Base-by-base conservation (phyloP, 768 basidiomycete species). In the Tricholoma terreum region DNA sequence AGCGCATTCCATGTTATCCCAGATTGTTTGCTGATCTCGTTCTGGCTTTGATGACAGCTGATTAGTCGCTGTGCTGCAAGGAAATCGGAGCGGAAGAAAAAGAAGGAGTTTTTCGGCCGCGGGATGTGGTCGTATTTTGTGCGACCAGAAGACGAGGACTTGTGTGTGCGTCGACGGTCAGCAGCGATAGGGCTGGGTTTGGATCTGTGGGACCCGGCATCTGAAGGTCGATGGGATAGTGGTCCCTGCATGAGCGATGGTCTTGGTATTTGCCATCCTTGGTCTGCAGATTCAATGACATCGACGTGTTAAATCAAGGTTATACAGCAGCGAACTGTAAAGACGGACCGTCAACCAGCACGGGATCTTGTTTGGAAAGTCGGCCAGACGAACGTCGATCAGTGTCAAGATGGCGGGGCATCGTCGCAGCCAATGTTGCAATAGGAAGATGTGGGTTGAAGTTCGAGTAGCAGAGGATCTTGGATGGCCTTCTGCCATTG, bases 51-150 rank as follows among this genome's bases (percentile, higher is more conserved):
- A 27, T 63, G 56, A 27, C 56, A 54, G 24, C 52, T 11, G 5
- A 43, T 61, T 11, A 34, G 49, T 11, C 59, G 52, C 40, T 61
- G 42, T 33, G 50, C 36, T 30, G 46, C 24, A 45, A 63, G 61
- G 52, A 69, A 68, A 43, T 66, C 59, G 8, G 72, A 75, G 19
- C 75, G 73, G 62, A 72, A 75, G 55, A 72, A 40, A 52, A 77
- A 73, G 58, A 77, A 77, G 14, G 73, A 69, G 55, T 77, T 77
- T n/a, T 70, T 68, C 2, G 74, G 75, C 4, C 75, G 73, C 14
- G 70, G 71, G 35, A 75, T 61, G 36, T 61, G 54, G 17, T 69
- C 64, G 11, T 60, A 55, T 33, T 63, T 54, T 9, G 60, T 62
- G 12, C 56, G 55, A 19, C 24, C 40, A n/a, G 36, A 30, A 27